phyloP scores from a whole-genome alignment of 1,284 basidiomycete genomes.

The Vanrija humicola region DNA sequence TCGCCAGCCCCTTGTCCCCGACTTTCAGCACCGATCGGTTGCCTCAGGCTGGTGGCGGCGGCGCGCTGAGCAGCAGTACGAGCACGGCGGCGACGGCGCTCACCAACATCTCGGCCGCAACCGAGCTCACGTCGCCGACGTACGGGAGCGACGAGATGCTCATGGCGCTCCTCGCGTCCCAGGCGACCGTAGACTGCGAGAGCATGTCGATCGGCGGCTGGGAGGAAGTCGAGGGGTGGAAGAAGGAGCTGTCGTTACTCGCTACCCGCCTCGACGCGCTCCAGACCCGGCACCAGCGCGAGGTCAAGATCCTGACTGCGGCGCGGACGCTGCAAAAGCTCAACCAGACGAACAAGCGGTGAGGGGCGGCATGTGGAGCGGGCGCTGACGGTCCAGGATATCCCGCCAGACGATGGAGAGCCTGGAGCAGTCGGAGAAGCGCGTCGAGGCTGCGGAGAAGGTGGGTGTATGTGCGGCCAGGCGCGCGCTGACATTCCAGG shows the following conservation, averaged over 20 bases:
- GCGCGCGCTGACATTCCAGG: slow-evolving; percentile 25
- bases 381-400: slow-evolving; percentile 20
- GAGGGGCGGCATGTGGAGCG: too few species aligned
- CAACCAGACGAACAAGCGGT: slow-evolving; percentile 42
- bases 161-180: slow-evolving; percentile 75
- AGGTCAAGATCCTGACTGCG: slow-evolving; percentile 49
- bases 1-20: not conserved
- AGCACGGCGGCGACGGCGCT: slow-evolving; percentile 3
- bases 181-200: slow-evolving; percentile 69
- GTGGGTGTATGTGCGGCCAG: slow-evolving; percentile 17
- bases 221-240: slow-evolving; percentile 85
- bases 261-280: slow-evolving; percentile 38
- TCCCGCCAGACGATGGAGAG: slow-evolving; percentile 49
- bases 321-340: slow-evolving; percentile 48
- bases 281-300: slow-evolving; percentile 45
- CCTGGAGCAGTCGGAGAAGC: slow-evolving; percentile 46
- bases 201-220: slow-evolving; percentile 68
- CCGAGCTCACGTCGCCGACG: not conserved
- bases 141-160: slow-evolving; percentile 63
- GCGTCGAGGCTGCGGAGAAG: slow-evolving; percentile 48
- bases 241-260: slow-evolving; percentile 57
- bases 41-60: not conserved
- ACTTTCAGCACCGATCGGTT: too few species aligned
- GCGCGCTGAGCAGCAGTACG: slow-evolving; percentile 4
- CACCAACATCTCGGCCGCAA: not conserved